These are phyloP conservation scores for Penicillium sp. DNA, from an alignment of 2,329 filamentous ascomycete species.

Conservation along the genomic window DNA sequence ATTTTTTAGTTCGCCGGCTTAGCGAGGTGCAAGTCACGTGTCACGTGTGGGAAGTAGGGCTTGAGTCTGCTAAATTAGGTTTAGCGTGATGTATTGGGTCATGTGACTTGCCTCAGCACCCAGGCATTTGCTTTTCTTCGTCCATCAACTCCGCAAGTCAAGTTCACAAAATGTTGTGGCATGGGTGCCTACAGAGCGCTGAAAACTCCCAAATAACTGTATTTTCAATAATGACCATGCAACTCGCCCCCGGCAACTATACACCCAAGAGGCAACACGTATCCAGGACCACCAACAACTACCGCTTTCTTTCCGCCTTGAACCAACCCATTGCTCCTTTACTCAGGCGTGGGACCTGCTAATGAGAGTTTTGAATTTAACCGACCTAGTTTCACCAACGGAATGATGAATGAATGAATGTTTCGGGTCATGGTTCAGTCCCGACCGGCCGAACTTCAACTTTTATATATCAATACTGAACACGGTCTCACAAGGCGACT, in stretches of 20 bases:
- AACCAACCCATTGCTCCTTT: neutral
- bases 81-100: slow-evolving; percentile 25
- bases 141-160: neutral
- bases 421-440: slow-evolving; percentile 1
- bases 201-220: no score
- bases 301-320: neutral
- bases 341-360: neutral
- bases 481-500: neutral
- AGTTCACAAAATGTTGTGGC: neutral
- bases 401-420: neutral
- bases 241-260: neutral
- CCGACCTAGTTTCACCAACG: neutral
- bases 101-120: neutral
- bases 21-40: slow-evolving; percentile 41
- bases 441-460: neutral
- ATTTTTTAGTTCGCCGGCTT: slow-evolving; percentile 37
- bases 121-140: neutral
- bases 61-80: slow-evolving; percentile 14
- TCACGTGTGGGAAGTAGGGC: slow-evolving; percentile 25
- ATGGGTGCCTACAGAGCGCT: neutral
- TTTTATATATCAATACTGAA: neutral
- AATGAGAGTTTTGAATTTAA: neutral
- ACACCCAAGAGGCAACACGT: neutral
- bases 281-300: neutral
- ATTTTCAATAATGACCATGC: neutral